A percentile compares a stretch with the other conserved stretches of the same genome.
Evolutionary conservation across 169 alveolate genomes (phyloP).

Genomic region (Miamiensis avidus): DNA sequence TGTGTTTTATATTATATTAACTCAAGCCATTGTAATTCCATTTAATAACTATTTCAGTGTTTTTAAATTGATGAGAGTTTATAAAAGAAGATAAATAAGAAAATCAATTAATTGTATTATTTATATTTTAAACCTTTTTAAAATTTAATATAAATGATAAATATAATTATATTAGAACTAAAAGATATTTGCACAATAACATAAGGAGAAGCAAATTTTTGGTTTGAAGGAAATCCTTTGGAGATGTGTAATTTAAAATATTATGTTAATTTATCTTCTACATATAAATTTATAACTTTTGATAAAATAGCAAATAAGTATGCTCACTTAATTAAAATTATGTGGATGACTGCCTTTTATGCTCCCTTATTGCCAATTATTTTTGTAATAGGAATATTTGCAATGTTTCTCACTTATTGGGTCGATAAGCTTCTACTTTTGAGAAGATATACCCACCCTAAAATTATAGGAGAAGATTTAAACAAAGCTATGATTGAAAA

Average conservation of each 20-base stretch:
- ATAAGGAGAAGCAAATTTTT: neutral
- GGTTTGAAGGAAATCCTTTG: neutral
- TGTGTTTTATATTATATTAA: too few relatives aligned
- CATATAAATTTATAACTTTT: too few relatives aligned
- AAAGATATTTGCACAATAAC: neutral
- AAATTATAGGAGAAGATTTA: neutral
- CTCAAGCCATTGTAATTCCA: neutral
- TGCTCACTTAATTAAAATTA: neutral
- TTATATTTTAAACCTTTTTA: too few relatives aligned
- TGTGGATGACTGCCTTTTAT: neutral
- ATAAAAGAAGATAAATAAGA: neutral
- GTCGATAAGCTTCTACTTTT: neutral
- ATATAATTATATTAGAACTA: neutral
- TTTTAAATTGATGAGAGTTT: neutral
- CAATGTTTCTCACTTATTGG: neutral
- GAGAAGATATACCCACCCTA: neutral
- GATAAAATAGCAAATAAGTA: neutral
- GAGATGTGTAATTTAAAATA: neutral
- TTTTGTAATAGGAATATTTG: neutral
- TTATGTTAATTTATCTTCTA: too few relatives aligned
- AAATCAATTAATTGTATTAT: neutral
- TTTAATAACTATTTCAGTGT: neutral
- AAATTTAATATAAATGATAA: too few relatives aligned
- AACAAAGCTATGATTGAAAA: neutral
- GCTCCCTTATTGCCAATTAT: neutral